These are phyloP conservation scores for Chalaropsis ovoidea DNA, from an alignment of 2,329 filamentous ascomycete genomes.

Conservation along the genomic window DNA sequence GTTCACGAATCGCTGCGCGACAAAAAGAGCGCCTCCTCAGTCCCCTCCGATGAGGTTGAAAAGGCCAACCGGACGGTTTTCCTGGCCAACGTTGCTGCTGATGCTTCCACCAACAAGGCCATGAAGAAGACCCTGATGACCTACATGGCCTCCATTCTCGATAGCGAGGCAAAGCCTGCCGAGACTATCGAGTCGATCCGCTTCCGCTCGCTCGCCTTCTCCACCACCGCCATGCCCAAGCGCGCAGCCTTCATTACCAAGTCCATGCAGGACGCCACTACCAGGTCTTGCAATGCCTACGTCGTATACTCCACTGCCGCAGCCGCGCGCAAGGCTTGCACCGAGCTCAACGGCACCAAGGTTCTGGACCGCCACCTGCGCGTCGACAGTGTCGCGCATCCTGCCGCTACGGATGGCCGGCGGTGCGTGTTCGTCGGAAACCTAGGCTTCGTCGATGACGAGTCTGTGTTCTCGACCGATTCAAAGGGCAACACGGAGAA, in stretches of 20 bases:
- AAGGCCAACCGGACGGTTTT: conserved; percentile 88
- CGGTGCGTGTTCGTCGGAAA: conserved; percentile 96
- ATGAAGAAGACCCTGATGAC: conserved; percentile 66
- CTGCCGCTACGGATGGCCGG: conserved; percentile 67
- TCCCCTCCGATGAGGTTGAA: conserved; percentile 49
- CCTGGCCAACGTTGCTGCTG: conserved; percentile 76
- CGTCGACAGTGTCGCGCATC: conserved; percentile 84
- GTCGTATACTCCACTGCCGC: conserved; percentile 69
- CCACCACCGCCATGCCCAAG: conserved; percentile 67
- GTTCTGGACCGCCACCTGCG: conserved; percentile 81
- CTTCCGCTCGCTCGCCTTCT: conserved; percentile 87
- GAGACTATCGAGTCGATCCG: conserved; percentile 83
- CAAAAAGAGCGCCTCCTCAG: neutral
- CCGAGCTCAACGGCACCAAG: conserved; percentile 70
- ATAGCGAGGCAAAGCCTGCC: conserved; percentile 40
- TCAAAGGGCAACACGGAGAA: conserved; percentile 56
- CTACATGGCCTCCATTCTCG: conserved; percentile 69
- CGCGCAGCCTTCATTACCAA: conserved; percentile 90
- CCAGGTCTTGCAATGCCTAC: conserved; percentile 89
- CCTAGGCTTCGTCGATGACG: conserved; percentile 89
- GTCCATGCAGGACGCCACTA: conserved; percentile 80
- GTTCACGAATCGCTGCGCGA: conserved; percentile 49
- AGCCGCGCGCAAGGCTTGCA: conserved; percentile 65
- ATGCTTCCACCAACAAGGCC: conserved; percentile 71
- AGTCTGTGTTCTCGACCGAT: conserved; percentile 57